Base-by-base conservation (phyloP, 257 asterid species). In the Solanum etuberosum region DNA sequence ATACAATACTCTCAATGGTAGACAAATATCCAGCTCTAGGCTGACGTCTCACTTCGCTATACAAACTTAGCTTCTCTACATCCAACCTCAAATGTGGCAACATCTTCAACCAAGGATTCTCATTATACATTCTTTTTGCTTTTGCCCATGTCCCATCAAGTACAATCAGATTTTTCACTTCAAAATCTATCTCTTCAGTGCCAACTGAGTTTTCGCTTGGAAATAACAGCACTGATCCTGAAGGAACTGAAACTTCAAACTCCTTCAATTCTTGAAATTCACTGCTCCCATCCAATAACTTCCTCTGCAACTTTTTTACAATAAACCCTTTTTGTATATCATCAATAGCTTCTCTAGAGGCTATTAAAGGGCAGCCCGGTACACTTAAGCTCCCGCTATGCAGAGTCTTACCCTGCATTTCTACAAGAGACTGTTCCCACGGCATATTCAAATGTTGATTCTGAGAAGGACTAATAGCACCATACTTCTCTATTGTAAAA, bases 111-210 rank as follows among this genome's bases (percentile, higher is more conserved):
- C 99, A 95, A 4, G 98, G 98, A 37, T 94, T 97, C 95, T 94
- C 98, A 38, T 71, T 91, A 91, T 94, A 97, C 98, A 97, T 94
- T 88, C 98, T 94, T 89, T 91, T 95, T 11, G 99, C 98, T 92
- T 97, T 94, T 8, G 97, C 97, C 98, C 97, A 95, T 7, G 98
- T 97, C 5, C 97, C 98, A 68, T 95, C 98, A 91, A 97, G 87
- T 91, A 97, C 96, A 7, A 97, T 92, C 93, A 97, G 67, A 87
- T 93, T 95, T 91, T 92, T 97, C 90, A 91, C 97, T 89, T 93
- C 93, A 57, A 91, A 90, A 63, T 91, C 74, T 27, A 93, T 81
- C 54, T 40, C 90, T 83, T 90, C 95, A 11, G 90, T 57, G 13
- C 91, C 90, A 18, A 94, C 87, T 9, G 98, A 90, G 16, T 88